Evolutionary conservation across 257 asterid genomes (phyloP), one percentile per base, ranked within the genome.

Genomic region (Perilla frutescens): DNA sequence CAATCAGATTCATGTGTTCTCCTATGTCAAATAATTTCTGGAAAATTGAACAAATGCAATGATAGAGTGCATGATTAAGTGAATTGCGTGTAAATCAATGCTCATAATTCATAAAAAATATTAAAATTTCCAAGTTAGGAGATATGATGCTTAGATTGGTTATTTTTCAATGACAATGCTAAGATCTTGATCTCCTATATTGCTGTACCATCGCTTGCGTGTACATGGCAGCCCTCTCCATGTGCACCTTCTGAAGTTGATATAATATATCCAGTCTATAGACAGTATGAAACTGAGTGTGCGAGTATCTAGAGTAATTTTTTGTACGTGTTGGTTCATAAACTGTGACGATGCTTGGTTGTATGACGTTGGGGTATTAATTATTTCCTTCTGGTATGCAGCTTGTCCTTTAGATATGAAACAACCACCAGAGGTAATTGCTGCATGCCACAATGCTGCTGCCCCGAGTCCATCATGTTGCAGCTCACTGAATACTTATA

Each of bases 401-500:
- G 99, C 82, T 64, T 95, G 99, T 80, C 99, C 99, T 12, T 83
- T 95, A 86, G 90, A 89, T 47, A 85, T 95, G 71, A 84, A 83
- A 70, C 89, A 82, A 51, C 99, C 98, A 50, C 73, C 82, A 32
- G 98, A 92, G 79, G 98, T 95, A 70, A 89, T 87, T 73, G 77
- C 82, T 49, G 87, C 96, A 60, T 95, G 99, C 84, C 90, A 79
- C 60, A 89, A 86, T 77, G 83, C 84, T 56, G 88, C 91, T 66
- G 96, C 91, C 71, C 92, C 96, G 1, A 89, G 86, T 70, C 93
- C 96, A 68, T 95, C 94, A 64, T 95, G 99, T 77, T 95, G 99
- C 74, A 87, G 91, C 81, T 84, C 98, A 20, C 79, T 95, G 65
- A 92, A 80, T 73, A 78, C 87, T 6, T 92, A 92, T 77, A 86